Base-by-base conservation (phyloP, 1,139 yeast genomes). In the Pichia sp. region DNA sequence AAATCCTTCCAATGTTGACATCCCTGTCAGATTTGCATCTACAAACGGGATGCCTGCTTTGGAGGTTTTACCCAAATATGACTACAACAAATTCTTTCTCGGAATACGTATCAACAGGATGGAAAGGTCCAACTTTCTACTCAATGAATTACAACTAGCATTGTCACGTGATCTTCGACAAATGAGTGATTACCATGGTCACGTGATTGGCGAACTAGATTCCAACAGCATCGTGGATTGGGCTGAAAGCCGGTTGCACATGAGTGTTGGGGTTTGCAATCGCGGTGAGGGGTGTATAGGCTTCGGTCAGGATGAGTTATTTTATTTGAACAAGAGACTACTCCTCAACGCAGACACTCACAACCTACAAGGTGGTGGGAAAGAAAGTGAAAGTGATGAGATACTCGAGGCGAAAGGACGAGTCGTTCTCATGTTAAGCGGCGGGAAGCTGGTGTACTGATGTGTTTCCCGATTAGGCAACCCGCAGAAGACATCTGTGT, bases 151-250 rank as follows among this genome's bases (percentile, higher is more conserved):
- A 13, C 25, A 44, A 4, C 10, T 19, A 16, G 36, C 34, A 9
- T 12, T 55, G 12, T 43, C 41, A 22, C 25, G 13, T 25, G 58
- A 42, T 48, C 50, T 48, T 37, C 50, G 40, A 50, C 44, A 42
- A 16, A 40, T 41, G 2, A 22, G 42, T 5, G 43, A 26, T 3
- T 59, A 53, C 34, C 26, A 47, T 1, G 63, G 65, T 9, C 18
- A 30, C 19, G 62, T 58, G 5, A 47, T 50, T 13, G 67, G 66
- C 9, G 68, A 64, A 48, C 30, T 41, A 2, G 52, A 50, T 1
- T 44, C 31, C 10, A 19, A 41, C 8, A 53, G 56, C 2, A 16
- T 34, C 4, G 25, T 63, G 3, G 44, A 53, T 19, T 48, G 55
- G 46, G 47, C 49, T 12, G 46, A 49, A 3, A 47, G 51, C 12